These are phyloP conservation scores for Cadophora sp. DNA, from an alignment of 2,329 filamentous ascomycete genomes.

Conservation along the genomic window DNA sequence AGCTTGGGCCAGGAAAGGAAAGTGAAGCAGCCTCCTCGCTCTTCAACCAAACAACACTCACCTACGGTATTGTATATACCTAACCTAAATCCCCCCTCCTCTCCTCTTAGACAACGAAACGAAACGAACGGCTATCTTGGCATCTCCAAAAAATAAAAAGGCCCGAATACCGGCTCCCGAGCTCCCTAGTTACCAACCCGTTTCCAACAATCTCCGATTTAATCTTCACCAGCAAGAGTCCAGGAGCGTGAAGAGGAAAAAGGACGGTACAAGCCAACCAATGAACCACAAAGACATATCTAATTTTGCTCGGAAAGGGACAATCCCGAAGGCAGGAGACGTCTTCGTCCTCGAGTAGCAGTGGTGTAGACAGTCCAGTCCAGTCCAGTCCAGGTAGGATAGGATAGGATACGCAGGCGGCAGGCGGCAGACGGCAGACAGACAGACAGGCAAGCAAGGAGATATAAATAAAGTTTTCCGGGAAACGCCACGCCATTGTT, in stretches of 20 bases:
- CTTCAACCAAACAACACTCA: background rate
- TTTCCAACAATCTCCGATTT: background rate
- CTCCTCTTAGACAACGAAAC: background rate
- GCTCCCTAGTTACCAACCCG: background rate
- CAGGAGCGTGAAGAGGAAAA: background rate
- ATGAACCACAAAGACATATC: background rate
- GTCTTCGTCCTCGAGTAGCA: background rate
- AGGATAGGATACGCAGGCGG: too few species aligned
- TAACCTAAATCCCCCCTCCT: background rate
- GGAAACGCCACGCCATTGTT: background rate
- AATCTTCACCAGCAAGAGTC: background rate
- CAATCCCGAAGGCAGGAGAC: background rate
- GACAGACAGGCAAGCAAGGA: constrained; percentile 2
- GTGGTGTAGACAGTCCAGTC: background rate
- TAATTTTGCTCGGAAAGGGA: background rate
- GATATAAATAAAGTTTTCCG: constrained; percentile 15
- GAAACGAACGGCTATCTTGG: constrained; percentile 3
- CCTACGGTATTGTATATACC: background rate
- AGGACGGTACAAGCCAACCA: background rate
- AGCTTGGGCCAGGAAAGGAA: background rate
- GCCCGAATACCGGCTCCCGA: constrained; percentile 2
- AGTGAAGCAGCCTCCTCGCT: background rate
- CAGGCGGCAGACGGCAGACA: background rate
- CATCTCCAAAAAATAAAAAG: background rate
- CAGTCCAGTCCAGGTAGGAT: background rate